Evolutionary conservation across 176 grass and related monocot species (phyloP), one percentile per base, ranked within the genome.

Genomic region (barley (Hordeum vulgare)): DNA sequence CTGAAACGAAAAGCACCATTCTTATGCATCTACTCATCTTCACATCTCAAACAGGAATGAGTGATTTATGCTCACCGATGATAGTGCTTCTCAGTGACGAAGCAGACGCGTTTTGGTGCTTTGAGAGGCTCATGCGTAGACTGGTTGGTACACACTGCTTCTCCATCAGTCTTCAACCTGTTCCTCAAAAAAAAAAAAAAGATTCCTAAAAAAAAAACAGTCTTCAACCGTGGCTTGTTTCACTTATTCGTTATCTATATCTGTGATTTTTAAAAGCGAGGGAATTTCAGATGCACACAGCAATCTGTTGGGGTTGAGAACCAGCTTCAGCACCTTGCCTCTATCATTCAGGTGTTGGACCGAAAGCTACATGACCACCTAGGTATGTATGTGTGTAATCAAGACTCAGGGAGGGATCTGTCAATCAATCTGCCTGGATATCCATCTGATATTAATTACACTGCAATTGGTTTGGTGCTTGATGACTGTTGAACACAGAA

Each of bases 21-120:
- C 25, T 86, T 57, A 74, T 24, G 54, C 37, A 49, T 81, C 28
- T 70, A 54, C n/a, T n/a, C n/a, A 26, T 21, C 28, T 86, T 60
- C 77, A 79, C 60, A 49, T 42, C 24, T 66, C 53, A 83, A 69
- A 70, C 90, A 98, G 96, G 96, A 85, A 98, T 98, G 96, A 98
- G 93, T 83, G 97, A 99, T 88, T 91, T 99, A 81, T 99, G 93
- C 91, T 99, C 97, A 41, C 93, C 97, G 9, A 92, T 99, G 93
- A 92, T 99, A 89, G 90, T 96, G 23, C 84, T 99, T 64, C 91
- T 96, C 29, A 89, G 94, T 10, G 91, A 99, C 76, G 97, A 96
- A 88, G 97, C 97, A 69, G 97, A 99, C 59, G 91, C 97, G 12
- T 99, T 99, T 86, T 99, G 97, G 97, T 94, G 87, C 85, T 99